These are phyloP conservation scores for Hordeum pubiflorum DNA, from an alignment of 202 grass and related monocot species.

Conservation along the genomic window DNA sequence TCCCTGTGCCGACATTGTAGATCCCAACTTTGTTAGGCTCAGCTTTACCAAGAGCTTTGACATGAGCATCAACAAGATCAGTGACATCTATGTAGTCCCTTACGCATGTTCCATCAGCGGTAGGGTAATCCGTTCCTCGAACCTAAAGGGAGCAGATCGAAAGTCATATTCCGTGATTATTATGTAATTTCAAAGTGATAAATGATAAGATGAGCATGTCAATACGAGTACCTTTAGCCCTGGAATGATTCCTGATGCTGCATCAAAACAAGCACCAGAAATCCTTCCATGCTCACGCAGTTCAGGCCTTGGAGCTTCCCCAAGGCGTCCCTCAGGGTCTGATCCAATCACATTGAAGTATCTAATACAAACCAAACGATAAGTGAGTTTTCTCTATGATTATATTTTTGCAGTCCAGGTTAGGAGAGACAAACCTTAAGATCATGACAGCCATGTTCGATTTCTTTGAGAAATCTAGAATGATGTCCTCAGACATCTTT, in stretches of 20 bases:
- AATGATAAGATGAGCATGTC: neutral
- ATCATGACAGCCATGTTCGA: conserved; percentile 84
- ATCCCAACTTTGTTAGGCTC: conserved; percentile 57
- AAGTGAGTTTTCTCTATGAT: neutral
- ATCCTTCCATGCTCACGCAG: conserved; percentile 65
- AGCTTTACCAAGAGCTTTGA: conserved; percentile 69
- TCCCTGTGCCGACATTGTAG: conserved; percentile 70
- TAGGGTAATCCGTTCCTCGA: conserved; percentile 46
- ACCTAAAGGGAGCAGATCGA: conserved; percentile 19
- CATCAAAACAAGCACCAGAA: conserved; percentile 70
- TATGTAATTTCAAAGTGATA: neutral
- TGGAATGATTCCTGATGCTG: conserved; percentile 46
- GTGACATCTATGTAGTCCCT: conserved; percentile 81
- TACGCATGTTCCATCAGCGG: conserved; percentile 59
- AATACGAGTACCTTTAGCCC: conserved; percentile 41
- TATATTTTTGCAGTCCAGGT: neutral
- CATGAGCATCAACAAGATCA: conserved; percentile 79
- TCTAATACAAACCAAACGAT: conserved; percentile 10
- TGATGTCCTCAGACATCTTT: conserved; percentile 85
- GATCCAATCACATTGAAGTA: conserved; percentile 88
- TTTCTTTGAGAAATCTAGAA: conserved; percentile 64
- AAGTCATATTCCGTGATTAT: neutral
- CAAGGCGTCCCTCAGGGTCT: conserved; percentile 55
- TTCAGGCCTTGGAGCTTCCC: conserved; percentile 70
- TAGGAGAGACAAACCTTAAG: conserved; percentile 38